Evolutionary conservation across 495 filamentous ascomycete genomes (phyloP).

Genomic region (Neurospora sp.): DNA sequence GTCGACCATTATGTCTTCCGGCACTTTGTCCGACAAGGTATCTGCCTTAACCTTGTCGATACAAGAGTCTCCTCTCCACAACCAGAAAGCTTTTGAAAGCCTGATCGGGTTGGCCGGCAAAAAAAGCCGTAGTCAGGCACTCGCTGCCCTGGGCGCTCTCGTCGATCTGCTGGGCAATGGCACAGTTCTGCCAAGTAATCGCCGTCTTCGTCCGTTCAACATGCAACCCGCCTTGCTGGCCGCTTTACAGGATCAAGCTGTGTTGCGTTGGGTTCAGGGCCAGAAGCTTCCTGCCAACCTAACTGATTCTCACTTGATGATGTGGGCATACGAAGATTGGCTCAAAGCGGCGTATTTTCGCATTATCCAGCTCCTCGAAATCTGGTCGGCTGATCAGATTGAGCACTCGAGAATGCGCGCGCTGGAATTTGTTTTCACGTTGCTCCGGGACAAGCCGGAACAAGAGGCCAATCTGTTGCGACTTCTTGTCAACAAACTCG

Average conservation of each 20-base stretch:
- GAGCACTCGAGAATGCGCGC: slow-evolving; percentile 79
- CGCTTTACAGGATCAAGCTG: slow-evolving; percentile 47
- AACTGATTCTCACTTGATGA: slow-evolving; percentile 63
- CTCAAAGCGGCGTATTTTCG: slow-evolving; percentile 87
- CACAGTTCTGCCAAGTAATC: slow-evolving; percentile 67
- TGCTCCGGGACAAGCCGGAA: slow-evolving; percentile 91
- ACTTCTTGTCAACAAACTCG: slow-evolving; percentile 88
- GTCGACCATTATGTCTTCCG: slow-evolving; percentile 90
- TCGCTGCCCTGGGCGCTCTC: slow-evolving; percentile 81
- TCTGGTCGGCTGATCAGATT: slow-evolving; percentile 88
- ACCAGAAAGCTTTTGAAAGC: slow-evolving; percentile 74
- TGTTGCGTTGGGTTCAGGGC: slow-evolving; percentile 51
- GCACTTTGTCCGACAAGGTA: slow-evolving; percentile 92
- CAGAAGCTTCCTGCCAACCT: slow-evolving; percentile 59
- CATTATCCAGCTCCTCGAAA: slow-evolving; percentile 76
- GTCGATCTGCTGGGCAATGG: slow-evolving; percentile 91
- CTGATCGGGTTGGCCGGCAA: slow-evolving; percentile 73
- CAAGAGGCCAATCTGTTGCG: slow-evolving; percentile 91
- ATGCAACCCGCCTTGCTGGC: slow-evolving; percentile 66
- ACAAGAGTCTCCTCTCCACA: slow-evolving; percentile 93
- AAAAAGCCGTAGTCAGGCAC: slow-evolving; percentile 81
- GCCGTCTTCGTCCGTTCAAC: slow-evolving; percentile 70
- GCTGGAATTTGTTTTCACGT: slow-evolving; percentile 76
- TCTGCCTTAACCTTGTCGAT: slow-evolving; percentile 87
- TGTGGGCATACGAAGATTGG: slow-evolving; percentile 93